phyloP scores from a whole-genome alignment of 1,284 basidiomycete genomes.

The Kalmanozyma brasiliensis region DNA sequence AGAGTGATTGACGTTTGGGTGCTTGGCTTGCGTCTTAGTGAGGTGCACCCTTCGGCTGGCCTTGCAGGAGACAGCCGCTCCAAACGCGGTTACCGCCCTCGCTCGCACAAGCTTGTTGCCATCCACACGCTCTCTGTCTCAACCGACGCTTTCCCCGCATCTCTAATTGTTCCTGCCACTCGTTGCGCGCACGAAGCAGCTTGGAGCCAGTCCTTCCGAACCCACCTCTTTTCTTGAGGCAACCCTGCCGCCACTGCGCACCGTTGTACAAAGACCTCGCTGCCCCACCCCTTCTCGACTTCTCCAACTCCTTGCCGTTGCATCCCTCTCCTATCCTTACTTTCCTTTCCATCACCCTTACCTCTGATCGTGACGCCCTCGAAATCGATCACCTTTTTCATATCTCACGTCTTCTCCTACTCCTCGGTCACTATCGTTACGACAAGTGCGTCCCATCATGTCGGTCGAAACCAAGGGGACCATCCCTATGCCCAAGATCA shows the following conservation, averaged over 20 bases:
- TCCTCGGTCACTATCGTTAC: not conserved
- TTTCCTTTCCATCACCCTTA: not conserved
- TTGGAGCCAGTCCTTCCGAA: not conserved
- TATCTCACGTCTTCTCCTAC: not conserved
- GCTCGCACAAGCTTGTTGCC: not conserved
- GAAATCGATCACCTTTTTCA: not conserved
- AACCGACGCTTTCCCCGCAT: conserved; percentile 9
- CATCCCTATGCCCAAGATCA: conserved; percentile 40
- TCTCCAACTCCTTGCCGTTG: no score
- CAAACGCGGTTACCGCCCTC: conserved; percentile 11
- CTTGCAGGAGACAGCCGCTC: no score
- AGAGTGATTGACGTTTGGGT: no score
- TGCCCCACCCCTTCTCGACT: no score
- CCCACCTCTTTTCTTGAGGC: not conserved
- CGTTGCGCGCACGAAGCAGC: conserved; percentile 6
- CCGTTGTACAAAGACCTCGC: no score
- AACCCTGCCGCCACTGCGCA: not conserved
- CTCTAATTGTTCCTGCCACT: not conserved
- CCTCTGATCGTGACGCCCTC: not conserved
- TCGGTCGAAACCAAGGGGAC: conserved; percentile 14
- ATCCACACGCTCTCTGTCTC: no score
- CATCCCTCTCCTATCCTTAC: no score
- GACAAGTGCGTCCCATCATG: conserved; percentile 19
- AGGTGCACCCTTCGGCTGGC: no score
- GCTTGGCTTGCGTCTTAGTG: no score